phyloP scores from a whole-genome alignment of 768 basidiomycete genomes.

The Sporobolomyces pararoseus region DNA sequence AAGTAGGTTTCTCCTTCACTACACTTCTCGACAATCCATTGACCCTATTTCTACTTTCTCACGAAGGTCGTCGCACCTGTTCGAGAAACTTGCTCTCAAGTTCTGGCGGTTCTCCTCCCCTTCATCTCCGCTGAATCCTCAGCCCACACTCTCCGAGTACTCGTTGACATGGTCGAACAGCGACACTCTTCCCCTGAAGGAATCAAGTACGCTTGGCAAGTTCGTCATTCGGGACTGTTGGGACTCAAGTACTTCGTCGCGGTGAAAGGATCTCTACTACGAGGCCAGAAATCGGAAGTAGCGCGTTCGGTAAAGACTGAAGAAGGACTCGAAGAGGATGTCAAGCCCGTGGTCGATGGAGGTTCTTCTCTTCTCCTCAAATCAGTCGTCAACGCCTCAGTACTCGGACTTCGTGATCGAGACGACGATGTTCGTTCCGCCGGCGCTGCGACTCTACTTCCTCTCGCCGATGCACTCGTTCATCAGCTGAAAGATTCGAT shows the following conservation, averaged over 20 bases:
- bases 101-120: slow-evolving; percentile 78
- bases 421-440: slow-evolving; percentile 97
- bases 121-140: slow-evolving; percentile 82
- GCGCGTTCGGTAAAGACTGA: slow-evolving; percentile 31
- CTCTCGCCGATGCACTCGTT: slow-evolving; percentile 78
- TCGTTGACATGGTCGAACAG: slow-evolving; percentile 91
- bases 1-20: slow-evolving; percentile 52
- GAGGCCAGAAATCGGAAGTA: slow-evolving; percentile 49
- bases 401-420: slow-evolving; percentile 79
- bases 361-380: slow-evolving; percentile 55
- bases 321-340: slow-evolving; percentile 25
- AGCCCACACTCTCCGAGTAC: slow-evolving; percentile 70
- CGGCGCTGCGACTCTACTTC: slow-evolving; percentile 83
- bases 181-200: slow-evolving; percentile 36
- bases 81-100: slow-evolving; percentile 91
- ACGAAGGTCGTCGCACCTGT: slow-evolving; percentile 95
- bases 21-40: neutral
- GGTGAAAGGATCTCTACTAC: slow-evolving; percentile 78
- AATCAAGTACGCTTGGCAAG: slow-evolving; percentile 77
- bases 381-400: slow-evolving; percentile 82
- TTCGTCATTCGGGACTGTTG: slow-evolving; percentile 92
- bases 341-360: slow-evolving; percentile 13
- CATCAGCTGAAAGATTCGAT: slow-evolving; percentile 64
- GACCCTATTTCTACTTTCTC: too few relatives aligned
- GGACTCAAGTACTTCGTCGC: slow-evolving; percentile 98